Evolutionary conservation across 768 basidiomycete genomes (phyloP).

Genomic region (Obba rivulosa): DNA sequence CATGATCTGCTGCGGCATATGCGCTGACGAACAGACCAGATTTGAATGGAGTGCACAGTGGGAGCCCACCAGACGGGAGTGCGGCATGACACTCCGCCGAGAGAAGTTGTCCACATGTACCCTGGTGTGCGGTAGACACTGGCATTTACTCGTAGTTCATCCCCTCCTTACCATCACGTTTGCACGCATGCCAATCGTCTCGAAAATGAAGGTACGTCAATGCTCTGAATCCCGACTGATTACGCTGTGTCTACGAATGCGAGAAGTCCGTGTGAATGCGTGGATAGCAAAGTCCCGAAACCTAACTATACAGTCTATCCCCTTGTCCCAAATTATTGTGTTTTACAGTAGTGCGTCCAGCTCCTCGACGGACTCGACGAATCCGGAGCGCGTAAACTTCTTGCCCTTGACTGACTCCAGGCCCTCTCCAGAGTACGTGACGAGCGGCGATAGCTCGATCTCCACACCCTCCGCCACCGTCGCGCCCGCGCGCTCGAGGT

Average conservation of each 20-base stretch:
- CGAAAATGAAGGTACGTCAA: too few relatives aligned
- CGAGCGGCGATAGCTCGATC: constrained; percentile 85
- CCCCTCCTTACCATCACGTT: too few relatives aligned
- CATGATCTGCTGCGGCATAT: constrained; percentile 4
- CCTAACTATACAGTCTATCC: constrained; percentile 5
- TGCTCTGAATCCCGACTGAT: too few relatives aligned
- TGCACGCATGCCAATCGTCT: too few relatives aligned
- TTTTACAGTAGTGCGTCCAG: constrained; percentile 60
- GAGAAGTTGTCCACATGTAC: too few relatives aligned
- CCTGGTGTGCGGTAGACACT: too few relatives aligned
- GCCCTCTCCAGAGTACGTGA: constrained; percentile 92
- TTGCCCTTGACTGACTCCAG: constrained; percentile 74
- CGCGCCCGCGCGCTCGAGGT: constrained; percentile 78
- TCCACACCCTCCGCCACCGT: constrained; percentile 66
- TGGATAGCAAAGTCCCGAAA: constrained; percentile 15
- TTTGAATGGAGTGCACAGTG: not conserved
- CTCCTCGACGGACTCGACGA: constrained; percentile 60
- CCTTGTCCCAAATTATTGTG: constrained; percentile 6
- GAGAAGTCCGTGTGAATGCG: constrained; percentile 1
- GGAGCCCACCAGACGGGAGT: constrained; percentile 2
- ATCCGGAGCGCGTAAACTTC: constrained; percentile 69
- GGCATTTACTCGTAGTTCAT: too few relatives aligned
- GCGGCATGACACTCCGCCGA: too few relatives aligned
- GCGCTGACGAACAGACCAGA: not conserved
- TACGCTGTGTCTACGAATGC: too few relatives aligned